A percentile compares a stretch with the other conserved stretches of the same genome.
Conservation (phyloP, 768 basidiomycete genomes). For the Vararia minispora region DNA sequence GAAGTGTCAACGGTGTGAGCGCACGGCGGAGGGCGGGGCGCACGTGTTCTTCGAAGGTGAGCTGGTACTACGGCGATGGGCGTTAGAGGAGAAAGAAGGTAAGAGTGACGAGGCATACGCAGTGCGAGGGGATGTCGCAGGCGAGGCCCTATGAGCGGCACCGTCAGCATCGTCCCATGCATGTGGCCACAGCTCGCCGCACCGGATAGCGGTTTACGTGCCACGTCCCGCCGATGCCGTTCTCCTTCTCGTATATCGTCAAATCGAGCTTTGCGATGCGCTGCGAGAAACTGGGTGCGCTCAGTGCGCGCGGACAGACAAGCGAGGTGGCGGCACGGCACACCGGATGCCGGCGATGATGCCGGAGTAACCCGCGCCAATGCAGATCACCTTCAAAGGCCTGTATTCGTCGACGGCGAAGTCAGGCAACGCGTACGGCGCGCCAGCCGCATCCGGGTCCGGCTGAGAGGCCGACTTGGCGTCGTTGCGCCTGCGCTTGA, state of each 20-base stretch:
- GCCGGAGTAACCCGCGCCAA: conserved; percentile 49
- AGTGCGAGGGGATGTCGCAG: conserved; percentile 53
- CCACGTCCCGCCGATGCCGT: conserved; percentile 52
- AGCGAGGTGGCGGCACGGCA: conserved; percentile 2
- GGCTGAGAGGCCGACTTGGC: too few species aligned
- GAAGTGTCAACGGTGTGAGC: background rate
- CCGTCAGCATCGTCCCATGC: background rate
- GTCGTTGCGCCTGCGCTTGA: too few species aligned
- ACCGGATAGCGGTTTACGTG: conserved; percentile 44
- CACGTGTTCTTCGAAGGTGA: conserved; percentile 45
- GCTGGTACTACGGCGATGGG: conserved; percentile 35
- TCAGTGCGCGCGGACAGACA: background rate
- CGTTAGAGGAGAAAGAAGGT: conserved; percentile 1
- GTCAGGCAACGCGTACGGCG: too few species aligned
- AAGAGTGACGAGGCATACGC: conserved; percentile 23
- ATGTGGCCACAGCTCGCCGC: conserved; percentile 10
- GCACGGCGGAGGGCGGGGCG: background rate
- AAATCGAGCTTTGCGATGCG: conserved; percentile 39
- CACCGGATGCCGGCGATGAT: conserved; percentile 46
- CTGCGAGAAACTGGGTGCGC: conserved; percentile 32
- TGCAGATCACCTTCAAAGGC: conserved; percentile 38
- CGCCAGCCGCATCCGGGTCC: too few species aligned
- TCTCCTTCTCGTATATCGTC: conserved; percentile 45
- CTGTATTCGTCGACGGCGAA: conserved; percentile 42
- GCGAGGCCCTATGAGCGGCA: conserved; percentile 32